Evolutionary conservation across 352 stramenopile species (phyloP).

Genomic region (Pythium aphanidermatum): DNA sequence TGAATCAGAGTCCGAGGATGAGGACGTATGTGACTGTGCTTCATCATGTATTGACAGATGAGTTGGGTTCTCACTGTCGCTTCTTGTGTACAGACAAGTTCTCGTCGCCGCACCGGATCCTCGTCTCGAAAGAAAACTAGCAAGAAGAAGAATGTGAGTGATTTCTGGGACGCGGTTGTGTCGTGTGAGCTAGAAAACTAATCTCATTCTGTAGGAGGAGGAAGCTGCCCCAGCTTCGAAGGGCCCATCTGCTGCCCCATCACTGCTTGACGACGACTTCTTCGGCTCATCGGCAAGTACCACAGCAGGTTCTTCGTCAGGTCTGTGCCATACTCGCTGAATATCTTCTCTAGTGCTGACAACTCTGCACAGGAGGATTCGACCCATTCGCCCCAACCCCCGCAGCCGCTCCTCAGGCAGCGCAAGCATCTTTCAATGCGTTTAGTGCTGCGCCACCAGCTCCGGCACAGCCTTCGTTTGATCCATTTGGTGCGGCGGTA

Average conservation of each 20-base stretch:
- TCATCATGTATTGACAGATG: not conserved
- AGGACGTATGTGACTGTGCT: slow-evolving; percentile 24
- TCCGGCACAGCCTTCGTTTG: slow-evolving; percentile 40
- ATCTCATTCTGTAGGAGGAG: slow-evolving; percentile 31
- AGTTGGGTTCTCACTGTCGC: slow-evolving; percentile 6
- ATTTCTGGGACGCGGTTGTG: too few species aligned
- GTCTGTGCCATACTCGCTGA: too few species aligned
- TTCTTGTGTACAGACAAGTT: slow-evolving; percentile 8
- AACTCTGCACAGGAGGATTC: too few species aligned
- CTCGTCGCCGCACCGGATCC: slow-evolving; percentile 49
- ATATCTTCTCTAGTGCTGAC: too few species aligned
- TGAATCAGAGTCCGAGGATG: slow-evolving; percentile 73
- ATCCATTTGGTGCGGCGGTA: slow-evolving; percentile 43
- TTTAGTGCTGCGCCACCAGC: slow-evolving; percentile 36
- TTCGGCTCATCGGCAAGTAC: slow-evolving; percentile 41
- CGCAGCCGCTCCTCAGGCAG: slow-evolving; percentile 30
- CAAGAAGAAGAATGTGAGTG: slow-evolving; percentile 73
- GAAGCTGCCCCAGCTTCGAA: slow-evolving; percentile 36
- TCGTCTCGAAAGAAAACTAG: slow-evolving; percentile 41
- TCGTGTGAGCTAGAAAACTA: too few species aligned
- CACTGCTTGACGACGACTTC: slow-evolving; percentile 73
- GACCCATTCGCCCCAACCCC: slow-evolving; percentile 61
- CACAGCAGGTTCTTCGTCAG: slow-evolving; percentile 14
- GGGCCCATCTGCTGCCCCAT: slow-evolving; percentile 52
- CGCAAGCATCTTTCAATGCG: slow-evolving; percentile 39